phyloP scores from a whole-genome alignment of 495 filamentous ascomycete genomes.

The Neurospora sp. region DNA sequence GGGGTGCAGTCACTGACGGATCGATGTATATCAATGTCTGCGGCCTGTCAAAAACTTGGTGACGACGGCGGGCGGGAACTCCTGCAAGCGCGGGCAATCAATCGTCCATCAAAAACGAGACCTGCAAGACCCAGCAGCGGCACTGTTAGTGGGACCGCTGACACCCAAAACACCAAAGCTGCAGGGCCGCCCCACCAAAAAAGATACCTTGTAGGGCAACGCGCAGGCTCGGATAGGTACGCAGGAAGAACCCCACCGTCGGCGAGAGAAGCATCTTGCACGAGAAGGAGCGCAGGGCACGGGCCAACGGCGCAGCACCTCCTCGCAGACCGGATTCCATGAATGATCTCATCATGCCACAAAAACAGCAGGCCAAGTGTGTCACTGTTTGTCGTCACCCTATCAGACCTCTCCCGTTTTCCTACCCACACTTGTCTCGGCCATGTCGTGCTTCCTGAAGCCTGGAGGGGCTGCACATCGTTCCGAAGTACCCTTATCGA shows the following conservation, averaged over 20 bases:
- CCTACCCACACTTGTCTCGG: neutral
- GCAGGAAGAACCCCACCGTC: neutral
- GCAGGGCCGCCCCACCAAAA: neutral
- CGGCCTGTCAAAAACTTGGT: neutral
- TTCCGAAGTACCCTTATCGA: neutral
- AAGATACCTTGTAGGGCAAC: neutral
- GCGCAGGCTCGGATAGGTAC: neutral
- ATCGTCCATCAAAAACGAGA: slow-evolving; percentile 3
- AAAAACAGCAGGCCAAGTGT: slow-evolving; percentile 6
- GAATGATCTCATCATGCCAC: slow-evolving; percentile 28
- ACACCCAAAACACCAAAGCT: neutral
- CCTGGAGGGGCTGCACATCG: neutral
- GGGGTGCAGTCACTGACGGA: neutral
- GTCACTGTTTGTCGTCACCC: neutral
- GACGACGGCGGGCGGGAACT: neutral
- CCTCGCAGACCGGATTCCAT: neutral
- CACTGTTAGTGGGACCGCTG: neutral
- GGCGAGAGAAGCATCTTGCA: neutral
- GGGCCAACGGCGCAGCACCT: neutral
- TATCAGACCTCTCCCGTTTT: neutral
- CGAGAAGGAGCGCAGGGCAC: neutral
- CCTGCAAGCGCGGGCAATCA: neutral
- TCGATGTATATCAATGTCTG: neutral
- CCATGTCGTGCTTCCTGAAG: neutral
- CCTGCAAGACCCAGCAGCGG: slow-evolving; percentile 4